Percentiles rank a stretch among this genome's conserved stretches.
phyloP scores from a whole-genome alignment of 139 green algal species.

The Chlorella sp. region DNA sequence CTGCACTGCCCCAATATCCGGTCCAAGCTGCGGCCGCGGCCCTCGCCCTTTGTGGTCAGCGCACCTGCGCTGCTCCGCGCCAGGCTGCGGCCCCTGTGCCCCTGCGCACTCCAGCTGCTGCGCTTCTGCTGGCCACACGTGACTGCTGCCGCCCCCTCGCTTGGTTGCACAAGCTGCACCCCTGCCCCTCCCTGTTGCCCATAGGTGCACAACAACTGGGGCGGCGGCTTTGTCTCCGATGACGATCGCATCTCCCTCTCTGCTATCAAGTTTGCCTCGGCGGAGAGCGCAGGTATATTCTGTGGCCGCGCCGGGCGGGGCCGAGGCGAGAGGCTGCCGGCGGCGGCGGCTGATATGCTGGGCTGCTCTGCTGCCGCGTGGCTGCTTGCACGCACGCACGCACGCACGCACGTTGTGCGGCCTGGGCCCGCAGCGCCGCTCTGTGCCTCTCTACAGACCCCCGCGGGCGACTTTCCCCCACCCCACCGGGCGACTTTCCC shows the following conservation, averaged over 20 bases:
- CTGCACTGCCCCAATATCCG: constrained; percentile 64
- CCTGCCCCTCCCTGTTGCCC: not conserved
- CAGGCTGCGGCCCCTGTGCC: not conserved
- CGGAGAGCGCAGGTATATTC: constrained; percentile 66
- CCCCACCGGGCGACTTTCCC: too few relatives aligned
- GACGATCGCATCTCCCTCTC: constrained; percentile 79
- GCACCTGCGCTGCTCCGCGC: not conserved
- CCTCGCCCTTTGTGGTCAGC: constrained; percentile 20
- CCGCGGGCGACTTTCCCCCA: too few relatives aligned
- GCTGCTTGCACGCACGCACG: not conserved
- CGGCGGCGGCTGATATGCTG: not conserved
- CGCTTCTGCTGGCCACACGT: not conserved
- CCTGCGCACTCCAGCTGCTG: too few relatives aligned
- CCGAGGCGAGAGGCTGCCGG: not conserved
- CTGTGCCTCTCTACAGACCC: too few relatives aligned
- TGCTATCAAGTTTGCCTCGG: constrained; percentile 79
- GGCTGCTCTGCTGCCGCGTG: not conserved
- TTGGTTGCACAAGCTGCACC: not conserved
- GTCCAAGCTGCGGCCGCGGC: constrained; percentile 32
- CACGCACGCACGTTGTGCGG: not conserved
- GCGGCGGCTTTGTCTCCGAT: constrained; percentile 86
- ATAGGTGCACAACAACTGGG: constrained; percentile 75
- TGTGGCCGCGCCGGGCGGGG: constrained; percentile 24
- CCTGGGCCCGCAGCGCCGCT: not conserved
- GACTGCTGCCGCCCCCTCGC: not conserved